Conservation (phyloP, 2,329 filamentous ascomycete species). For the Aureobasidium zeae region DNA sequence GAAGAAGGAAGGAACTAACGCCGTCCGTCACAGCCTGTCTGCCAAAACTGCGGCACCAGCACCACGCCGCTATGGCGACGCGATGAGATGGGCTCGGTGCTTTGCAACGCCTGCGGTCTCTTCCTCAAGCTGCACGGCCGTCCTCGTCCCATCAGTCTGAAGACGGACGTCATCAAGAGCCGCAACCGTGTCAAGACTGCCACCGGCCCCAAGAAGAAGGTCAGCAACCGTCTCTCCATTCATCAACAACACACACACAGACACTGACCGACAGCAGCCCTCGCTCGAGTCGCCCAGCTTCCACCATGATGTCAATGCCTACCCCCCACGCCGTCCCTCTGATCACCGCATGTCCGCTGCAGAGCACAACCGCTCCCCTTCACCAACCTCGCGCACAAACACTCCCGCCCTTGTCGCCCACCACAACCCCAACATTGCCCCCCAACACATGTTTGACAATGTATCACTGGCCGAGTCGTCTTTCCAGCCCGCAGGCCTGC, state of each 20-base stretch:
- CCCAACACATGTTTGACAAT: constrained; percentile 70
- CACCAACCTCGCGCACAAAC: constrained; percentile 67
- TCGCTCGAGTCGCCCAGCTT: constrained; percentile 43
- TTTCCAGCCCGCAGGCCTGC: constrained; percentile 49
- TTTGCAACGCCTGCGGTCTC: constrained; percentile 96
- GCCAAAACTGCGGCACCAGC: constrained; percentile 91
- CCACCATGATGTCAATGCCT: constrained; percentile 44
- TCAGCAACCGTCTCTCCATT: not conserved
- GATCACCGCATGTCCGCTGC: constrained; percentile 66
- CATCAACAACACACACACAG: too few species aligned
- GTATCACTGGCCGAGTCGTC: constrained; percentile 57
- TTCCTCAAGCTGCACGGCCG: constrained; percentile 96
- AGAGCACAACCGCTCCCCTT: constrained; percentile 64
- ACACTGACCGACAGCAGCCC: constrained; percentile 28
- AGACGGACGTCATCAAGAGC: constrained; percentile 99
- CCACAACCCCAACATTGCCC: constrained; percentile 56
- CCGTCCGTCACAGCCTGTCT: constrained; percentile 63
- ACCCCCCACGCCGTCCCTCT: constrained; percentile 34
- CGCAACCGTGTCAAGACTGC: constrained; percentile 93
- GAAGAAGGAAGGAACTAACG: constrained; percentile 11
- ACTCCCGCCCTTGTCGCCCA: constrained; percentile 60
- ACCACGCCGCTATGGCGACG: constrained; percentile 95
- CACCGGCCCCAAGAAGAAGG: constrained; percentile 60
- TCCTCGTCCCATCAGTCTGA: constrained; percentile 86
- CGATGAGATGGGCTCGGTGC: constrained; percentile 88